Conservation (phyloP, 2,329 filamentous ascomycete species). For the Camillea tinctor region DNA sequence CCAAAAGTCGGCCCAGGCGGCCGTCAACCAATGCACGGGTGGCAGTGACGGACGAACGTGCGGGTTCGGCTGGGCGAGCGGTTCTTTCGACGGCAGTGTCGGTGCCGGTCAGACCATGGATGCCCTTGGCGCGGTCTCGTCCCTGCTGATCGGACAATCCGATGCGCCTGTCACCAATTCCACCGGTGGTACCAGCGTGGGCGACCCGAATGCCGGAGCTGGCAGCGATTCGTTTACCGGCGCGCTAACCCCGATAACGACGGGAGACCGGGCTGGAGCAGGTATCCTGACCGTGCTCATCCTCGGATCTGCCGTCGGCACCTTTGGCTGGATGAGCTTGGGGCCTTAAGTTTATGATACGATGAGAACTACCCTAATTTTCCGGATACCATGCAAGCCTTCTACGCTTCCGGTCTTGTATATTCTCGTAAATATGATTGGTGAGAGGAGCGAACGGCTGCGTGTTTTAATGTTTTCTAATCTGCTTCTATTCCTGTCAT, state of each 20-base stretch:
- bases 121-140: slow-evolving; percentile 54
- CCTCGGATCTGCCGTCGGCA: slow-evolving; percentile 37
- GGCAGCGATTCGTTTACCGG: slow-evolving; percentile 37
- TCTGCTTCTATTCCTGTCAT: not conserved
- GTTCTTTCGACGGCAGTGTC: slow-evolving; percentile 50
- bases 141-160: slow-evolving; percentile 45
- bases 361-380: not conserved
- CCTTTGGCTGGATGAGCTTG: slow-evolving; percentile 50
- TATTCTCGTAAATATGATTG: not conserved
- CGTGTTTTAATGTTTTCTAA: no score
- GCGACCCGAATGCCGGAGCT: slow-evolving; percentile 41
- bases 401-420: not conserved
- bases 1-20: slow-evolving; percentile 39
- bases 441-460: no score
- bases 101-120: slow-evolving; percentile 62
- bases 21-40: slow-evolving; percentile 37
- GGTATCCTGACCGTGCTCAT: slow-evolving; percentile 48
- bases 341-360: slow-evolving; percentile 1
- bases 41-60: slow-evolving; percentile 42
- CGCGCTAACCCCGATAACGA: slow-evolving; percentile 37
- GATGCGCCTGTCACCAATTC: slow-evolving; percentile 43
- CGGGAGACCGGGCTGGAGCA: slow-evolving; percentile 47
- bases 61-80: slow-evolving; percentile 47
- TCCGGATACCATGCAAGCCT: not conserved
- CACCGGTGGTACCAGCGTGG: slow-evolving; percentile 52